Base-by-base conservation (phyloP, 2,329 filamentous ascomycete genomes). In the Orbilia blumenaviensis region DNA sequence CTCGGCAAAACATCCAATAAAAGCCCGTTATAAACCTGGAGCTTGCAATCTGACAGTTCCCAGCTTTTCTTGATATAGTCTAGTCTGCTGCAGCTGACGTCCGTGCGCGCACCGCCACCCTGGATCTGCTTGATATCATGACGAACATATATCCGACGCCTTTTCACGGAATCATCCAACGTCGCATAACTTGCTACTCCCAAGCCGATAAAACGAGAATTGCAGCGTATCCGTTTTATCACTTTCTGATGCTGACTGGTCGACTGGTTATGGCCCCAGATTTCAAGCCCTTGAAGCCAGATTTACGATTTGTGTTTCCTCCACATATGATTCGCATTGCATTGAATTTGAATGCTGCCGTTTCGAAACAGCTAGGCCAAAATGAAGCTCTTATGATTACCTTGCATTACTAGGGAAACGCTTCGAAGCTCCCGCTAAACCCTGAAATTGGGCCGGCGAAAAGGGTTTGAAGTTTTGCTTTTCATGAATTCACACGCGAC, bases 41-140 rank as follows among this genome's bases (percentile, higher is more conserved):
- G 34, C 46, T 58, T 54, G 46, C 32, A 68, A 64, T 75, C 71
- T 75, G 71, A 75, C 71, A 61, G 56, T 63, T 62, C 48, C 29
- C 4, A 23, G 42, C 63, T 54, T 56, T 63, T 10, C 71, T 60
- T 64, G n/a, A 75, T 75, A 42, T 25, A 38, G 62, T 54, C 63
- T 68, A 75, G 71, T 23, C 46, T 41, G 16, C 44, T 75, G 71
- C 71, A 75, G 16, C 38, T 36, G 23, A 68, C 48, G 71, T 75
- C 71, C 36, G 71, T 68, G 71, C 71, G 71, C 34, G 71, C 71
- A 75, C 71, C 63, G 71, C 71, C 71, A 48, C 52, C 58, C 29
- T 63, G 60, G 60, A 58, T 72, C 48, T 58, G 63, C 23, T 60
- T 68, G 16, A 34, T 56, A 63, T 63, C 62, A 48, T 67, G 71